Conservation (phyloP, 805 yeast species). For the Saccharomycopsis sp. region DNA sequence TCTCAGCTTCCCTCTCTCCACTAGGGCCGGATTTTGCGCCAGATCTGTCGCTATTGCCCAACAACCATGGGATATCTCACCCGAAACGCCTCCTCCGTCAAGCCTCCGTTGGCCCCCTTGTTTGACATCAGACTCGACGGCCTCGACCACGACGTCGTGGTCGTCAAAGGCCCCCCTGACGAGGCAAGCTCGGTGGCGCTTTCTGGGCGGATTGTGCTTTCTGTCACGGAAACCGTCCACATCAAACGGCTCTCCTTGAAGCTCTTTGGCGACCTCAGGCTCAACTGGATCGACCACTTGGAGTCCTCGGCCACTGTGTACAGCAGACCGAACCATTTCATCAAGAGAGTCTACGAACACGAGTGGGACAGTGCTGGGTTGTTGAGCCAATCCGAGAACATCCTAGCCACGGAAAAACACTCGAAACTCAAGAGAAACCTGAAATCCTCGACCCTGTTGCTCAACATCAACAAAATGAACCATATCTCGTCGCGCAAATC, state of each 20-base stretch:
- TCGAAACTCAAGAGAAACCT: conserved; percentile 2
- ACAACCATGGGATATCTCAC: neutral
- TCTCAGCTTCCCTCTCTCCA: too few species aligned
- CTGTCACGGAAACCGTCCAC: conserved; percentile 67
- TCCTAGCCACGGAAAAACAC: neutral
- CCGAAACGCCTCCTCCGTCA: neutral
- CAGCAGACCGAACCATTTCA: conserved; percentile 44
- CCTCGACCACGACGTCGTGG: conserved; percentile 68
- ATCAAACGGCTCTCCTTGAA: conserved; percentile 59
- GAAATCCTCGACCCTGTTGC: conserved; percentile 13
- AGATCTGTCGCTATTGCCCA: too few species aligned
- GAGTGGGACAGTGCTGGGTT: conserved; percentile 53
- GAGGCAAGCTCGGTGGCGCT: conserved; percentile 74
- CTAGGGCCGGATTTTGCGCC: too few species aligned
- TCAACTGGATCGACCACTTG: conserved; percentile 56
- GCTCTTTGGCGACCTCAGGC: conserved; percentile 57
- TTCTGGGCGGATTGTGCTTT: conserved; percentile 70
- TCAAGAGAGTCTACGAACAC: conserved; percentile 64
- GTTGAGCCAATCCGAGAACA: neutral
- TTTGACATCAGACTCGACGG: conserved; percentile 56
- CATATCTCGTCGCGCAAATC: neutral
- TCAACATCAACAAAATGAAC: conserved; percentile 4
- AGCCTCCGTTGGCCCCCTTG: conserved; percentile 23
- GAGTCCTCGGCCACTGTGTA: conserved; percentile 37
- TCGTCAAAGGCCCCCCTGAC: conserved; percentile 69